phyloP scores from a whole-genome alignment of 345 rosid species.

The Syzygium grande region DNA sequence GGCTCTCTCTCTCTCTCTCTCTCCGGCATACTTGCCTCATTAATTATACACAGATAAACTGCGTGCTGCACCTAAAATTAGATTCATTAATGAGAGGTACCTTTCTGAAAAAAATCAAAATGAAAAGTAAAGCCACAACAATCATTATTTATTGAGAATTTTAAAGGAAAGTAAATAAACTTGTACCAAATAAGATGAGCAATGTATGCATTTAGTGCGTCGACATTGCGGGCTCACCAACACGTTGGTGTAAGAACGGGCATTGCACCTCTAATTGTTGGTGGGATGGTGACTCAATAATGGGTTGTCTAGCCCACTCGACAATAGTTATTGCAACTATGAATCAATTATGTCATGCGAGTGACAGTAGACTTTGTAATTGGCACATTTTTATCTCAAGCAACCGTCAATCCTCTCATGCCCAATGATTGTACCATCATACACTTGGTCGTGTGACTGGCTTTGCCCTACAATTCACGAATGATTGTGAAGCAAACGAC shows the following conservation, averaged over 20 bases:
- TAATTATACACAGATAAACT: too few species aligned
- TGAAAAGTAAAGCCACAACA: too few species aligned
- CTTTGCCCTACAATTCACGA: not conserved
- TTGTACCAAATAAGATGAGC: too few species aligned
- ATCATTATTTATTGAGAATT: too few species aligned
- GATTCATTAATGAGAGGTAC: too few species aligned
- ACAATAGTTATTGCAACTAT: not conserved
- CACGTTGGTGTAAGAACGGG: not conserved
- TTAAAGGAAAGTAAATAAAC: too few species aligned
- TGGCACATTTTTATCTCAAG: not conserved
- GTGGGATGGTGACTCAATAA: not conserved
- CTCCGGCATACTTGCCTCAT: too few species aligned
- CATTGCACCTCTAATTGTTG: not conserved
- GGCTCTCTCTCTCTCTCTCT: too few species aligned
- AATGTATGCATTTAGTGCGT: too few species aligned
- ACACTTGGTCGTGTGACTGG: not conserved
- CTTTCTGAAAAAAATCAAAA: too few species aligned
- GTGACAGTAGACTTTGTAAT: not conserved
- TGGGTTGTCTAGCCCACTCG: accelerated
- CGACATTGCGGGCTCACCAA: too few species aligned
- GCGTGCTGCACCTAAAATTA: too few species aligned
- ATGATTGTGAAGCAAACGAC: not conserved
- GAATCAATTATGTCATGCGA: not conserved
- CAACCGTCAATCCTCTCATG: not conserved
- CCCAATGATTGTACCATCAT: not conserved